These are phyloP conservation scores for Suillus paluster DNA, from an alignment of 768 basidiomycete genomes.

Conservation along the genomic window DNA sequence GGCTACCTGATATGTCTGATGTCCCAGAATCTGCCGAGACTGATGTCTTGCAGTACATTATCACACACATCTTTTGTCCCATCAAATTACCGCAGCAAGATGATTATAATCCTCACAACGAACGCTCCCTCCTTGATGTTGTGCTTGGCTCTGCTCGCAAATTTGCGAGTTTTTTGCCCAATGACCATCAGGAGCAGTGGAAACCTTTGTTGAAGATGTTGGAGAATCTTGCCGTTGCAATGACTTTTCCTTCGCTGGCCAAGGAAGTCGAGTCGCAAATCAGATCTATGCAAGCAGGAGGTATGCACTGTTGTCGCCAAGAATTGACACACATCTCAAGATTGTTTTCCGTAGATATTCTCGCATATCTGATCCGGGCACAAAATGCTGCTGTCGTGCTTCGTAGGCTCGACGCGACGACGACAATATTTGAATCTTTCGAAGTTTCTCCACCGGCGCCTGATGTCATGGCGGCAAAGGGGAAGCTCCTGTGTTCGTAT, in stretches of 20 bases:
- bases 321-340: not conserved
- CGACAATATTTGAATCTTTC: constrained; percentile 47
- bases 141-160: constrained; percentile 21
- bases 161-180: constrained; percentile 18
- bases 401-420: constrained; percentile 22
- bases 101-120: constrained; percentile 24
- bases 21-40: not conserved
- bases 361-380: constrained; percentile 41
- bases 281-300: constrained; percentile 24
- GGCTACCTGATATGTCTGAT: not conserved
- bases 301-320: constrained; percentile 14
- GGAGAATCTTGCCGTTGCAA: constrained; percentile 11
- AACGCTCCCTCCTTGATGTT: constrained; percentile 26
- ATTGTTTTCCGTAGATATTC: constrained; percentile 34
- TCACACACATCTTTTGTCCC: constrained; percentile 17
- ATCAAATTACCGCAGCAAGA: constrained; percentile 23
- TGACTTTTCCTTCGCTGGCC: constrained; percentile 3
- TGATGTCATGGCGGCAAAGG: constrained; percentile 38
- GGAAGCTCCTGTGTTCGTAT: constrained; percentile 49
- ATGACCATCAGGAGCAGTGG: constrained; percentile 26
- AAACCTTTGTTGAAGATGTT: constrained; percentile 26
- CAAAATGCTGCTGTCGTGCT: constrained; percentile 56
- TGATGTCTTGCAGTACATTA: constrained; percentile 10
- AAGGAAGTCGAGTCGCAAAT: constrained; percentile 18
- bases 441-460: constrained; percentile 43